A percentile compares a stretch with the other conserved stretches of the same genome.
These are phyloP conservation scores for Podosphaera aphanis DNA, from an alignment of 2,329 filamentous ascomycete genomes.

Conservation along the genomic window DNA sequence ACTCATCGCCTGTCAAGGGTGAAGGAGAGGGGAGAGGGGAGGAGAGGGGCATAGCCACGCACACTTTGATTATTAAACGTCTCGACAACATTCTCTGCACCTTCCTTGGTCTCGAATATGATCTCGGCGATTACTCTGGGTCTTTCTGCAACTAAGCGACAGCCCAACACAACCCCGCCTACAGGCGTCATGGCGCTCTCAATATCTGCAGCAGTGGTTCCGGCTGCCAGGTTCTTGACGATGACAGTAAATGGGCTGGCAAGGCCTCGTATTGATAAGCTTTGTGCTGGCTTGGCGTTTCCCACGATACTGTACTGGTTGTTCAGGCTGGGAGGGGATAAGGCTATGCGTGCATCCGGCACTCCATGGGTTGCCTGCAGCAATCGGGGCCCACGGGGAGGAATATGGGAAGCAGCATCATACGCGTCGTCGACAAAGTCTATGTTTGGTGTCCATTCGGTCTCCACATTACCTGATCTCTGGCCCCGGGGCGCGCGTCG, in stretches of 20 bases:
- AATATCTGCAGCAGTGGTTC: conserved; percentile 62
- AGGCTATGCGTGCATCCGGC: conserved; percentile 12
- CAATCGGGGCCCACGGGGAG: conserved; percentile 14
- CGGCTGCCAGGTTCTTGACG: conserved; percentile 61
- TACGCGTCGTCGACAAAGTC: conserved; percentile 25
- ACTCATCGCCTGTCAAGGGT: too few relatives aligned
- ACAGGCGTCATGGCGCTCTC: conserved; percentile 58
- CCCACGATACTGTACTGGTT: conserved; percentile 16
- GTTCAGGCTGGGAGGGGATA: conserved; percentile 15
- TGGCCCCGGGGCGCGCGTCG: conserved; percentile 5
- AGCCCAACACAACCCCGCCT: conserved; percentile 45
- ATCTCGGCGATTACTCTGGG: conserved; percentile 62
- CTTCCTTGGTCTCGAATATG: conserved; percentile 46
- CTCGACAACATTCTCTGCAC: conserved; percentile 49
- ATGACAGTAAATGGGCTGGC: conserved; percentile 49
- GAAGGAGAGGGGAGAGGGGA: too few relatives aligned
- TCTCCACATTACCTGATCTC: conserved; percentile 33
- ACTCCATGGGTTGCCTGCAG: conserved; percentile 8
- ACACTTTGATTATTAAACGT: conserved; percentile 63
- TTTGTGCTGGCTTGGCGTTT: conserved; percentile 18
- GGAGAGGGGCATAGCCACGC: too few relatives aligned
- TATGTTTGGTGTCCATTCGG: conserved; percentile 50
- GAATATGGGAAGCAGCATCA: conserved; percentile 19
- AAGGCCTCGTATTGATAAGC: conserved; percentile 50
- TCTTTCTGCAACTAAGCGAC: conserved; percentile 39